Evolutionary conservation across 345 rosid species (phyloP).

Genomic region (Anacardium occidentale): DNA sequence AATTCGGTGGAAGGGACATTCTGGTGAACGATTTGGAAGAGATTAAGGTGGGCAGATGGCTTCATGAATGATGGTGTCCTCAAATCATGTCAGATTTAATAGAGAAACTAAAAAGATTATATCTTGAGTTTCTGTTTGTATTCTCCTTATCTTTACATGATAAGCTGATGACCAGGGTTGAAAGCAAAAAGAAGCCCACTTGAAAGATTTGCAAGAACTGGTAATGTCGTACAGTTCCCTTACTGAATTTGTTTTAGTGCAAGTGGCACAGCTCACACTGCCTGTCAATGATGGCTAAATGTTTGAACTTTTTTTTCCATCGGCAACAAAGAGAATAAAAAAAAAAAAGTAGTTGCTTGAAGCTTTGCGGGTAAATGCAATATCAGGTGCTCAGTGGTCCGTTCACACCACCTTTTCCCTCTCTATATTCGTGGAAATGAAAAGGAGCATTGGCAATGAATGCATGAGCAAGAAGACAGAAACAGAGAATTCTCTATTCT

Average conservation of each 20-base stretch:
- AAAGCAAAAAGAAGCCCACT: slow-evolving; percentile 38
- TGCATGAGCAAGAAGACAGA: too few relatives aligned
- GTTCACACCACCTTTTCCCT: too few relatives aligned
- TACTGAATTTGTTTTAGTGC: not conserved
- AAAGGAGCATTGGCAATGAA: too few relatives aligned
- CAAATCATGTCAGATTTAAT: not conserved
- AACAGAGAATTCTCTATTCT: too few relatives aligned
- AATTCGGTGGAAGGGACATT: slow-evolving; percentile 50
- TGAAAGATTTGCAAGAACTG: slow-evolving; percentile 47
- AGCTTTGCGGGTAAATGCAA: too few relatives aligned
- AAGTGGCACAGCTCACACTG: not conserved
- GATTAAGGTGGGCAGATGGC: slow-evolving; percentile 28
- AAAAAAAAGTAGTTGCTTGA: too few relatives aligned
- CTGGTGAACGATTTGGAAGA: slow-evolving; percentile 40
- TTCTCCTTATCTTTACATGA: slow-evolving; percentile 24
- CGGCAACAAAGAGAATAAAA: not conserved
- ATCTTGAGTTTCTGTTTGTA: not conserved
- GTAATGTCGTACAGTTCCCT: slow-evolving; percentile 18
- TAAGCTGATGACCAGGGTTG: slow-evolving; percentile 29
- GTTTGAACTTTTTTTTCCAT: not conserved
- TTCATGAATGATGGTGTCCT: not conserved
- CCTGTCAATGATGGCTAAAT: not conserved
- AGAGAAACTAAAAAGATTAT: not conserved
- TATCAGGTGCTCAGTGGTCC: too few relatives aligned
- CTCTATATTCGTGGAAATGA: too few relatives aligned